phyloP scores from a whole-genome alignment of 2,329 filamentous ascomycete genomes.

The Fusarium aywerte region DNA sequence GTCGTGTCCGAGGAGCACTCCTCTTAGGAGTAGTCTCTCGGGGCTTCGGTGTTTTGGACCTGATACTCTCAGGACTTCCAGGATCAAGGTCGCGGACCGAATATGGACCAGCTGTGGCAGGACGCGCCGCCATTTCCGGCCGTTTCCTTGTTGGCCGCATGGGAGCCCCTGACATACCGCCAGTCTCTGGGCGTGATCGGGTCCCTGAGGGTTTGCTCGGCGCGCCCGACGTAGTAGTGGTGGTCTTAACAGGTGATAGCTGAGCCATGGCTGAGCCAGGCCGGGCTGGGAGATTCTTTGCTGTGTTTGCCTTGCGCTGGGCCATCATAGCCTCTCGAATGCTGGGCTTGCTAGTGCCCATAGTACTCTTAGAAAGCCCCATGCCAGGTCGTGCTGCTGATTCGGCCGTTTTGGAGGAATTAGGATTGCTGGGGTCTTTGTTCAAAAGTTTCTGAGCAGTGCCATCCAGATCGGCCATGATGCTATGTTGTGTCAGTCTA shows the following conservation, averaged over 20 bases:
- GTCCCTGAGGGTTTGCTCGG: constrained; percentile 51
- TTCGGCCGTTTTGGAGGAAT: constrained; percentile 67
- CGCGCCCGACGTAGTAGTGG: constrained; percentile 47
- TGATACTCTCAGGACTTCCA: constrained; percentile 60
- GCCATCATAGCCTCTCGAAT: constrained; percentile 86
- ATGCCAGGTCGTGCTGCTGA: constrained; percentile 64
- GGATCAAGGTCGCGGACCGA: constrained; percentile 63
- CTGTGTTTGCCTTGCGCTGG: constrained; percentile 73
- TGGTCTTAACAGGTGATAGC: constrained; percentile 63
- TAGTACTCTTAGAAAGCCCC: constrained; percentile 72
- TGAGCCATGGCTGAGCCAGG: constrained; percentile 73
- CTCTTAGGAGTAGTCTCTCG: constrained; percentile 65
- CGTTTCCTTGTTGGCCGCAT: constrained; percentile 69
- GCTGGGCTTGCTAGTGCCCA: constrained; percentile 68
- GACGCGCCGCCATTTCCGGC: constrained; percentile 67
- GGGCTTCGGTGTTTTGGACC: constrained; percentile 63
- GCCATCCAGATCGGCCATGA: constrained; percentile 80
- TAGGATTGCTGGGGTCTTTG: constrained; percentile 85
- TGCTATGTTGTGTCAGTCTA: constrained; percentile 59
- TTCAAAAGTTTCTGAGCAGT: constrained; percentile 84
- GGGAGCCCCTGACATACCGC: constrained; percentile 71
- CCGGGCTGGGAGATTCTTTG: constrained; percentile 63
- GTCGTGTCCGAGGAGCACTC: constrained; percentile 58
- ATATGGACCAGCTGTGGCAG: constrained; percentile 73
- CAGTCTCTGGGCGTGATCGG: constrained; percentile 59